Evolutionary conservation across 2,329 filamentous ascomycete species (phyloP).

Genomic region (Colletotrichum lupini): DNA sequence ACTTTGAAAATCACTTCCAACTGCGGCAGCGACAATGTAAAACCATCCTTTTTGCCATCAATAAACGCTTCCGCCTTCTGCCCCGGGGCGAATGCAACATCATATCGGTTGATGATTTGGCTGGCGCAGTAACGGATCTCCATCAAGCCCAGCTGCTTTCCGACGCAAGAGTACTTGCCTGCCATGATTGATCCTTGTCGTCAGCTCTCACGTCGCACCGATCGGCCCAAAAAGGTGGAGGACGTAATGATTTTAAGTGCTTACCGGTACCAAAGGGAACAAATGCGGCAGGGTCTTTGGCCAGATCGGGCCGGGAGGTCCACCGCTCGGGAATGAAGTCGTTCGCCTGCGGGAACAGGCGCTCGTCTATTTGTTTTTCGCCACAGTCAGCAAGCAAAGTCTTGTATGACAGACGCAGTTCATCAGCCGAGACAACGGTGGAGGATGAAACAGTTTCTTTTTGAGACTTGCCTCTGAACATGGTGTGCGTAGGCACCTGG

Average conservation of each 20-base stretch:
- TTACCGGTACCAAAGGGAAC: constrained; percentile 43
- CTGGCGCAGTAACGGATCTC: constrained; percentile 40
- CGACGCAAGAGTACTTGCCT: constrained; percentile 49
- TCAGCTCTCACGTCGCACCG: neutral
- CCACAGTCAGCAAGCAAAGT: neutral
- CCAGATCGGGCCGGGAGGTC: constrained; percentile 36
- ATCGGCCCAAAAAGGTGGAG: neutral
- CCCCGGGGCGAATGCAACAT: constrained; percentile 26
- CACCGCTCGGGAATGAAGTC: constrained; percentile 42
- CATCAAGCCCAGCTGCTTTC: constrained; percentile 49
- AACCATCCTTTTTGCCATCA: constrained; percentile 27
- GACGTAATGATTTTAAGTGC: constrained; percentile 9
- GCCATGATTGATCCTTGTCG: neutral
- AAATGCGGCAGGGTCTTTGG: constrained; percentile 39
- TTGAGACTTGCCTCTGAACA: constrained; percentile 36
- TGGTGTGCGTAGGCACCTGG: constrained; percentile 42
- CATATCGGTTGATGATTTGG: constrained; percentile 30
- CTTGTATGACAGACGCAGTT: constrained; percentile 9
- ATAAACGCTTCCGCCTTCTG: constrained; percentile 19
- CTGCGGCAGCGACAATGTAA: constrained; percentile 31
- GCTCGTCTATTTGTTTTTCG: constrained; percentile 22
- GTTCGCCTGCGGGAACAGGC: constrained; percentile 38
- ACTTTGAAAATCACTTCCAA: constrained; percentile 32
- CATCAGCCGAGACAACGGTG: neutral
- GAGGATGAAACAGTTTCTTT: neutral